Conservation (phyloP, 495 filamentous ascomycete species). For the Podospora fimiseda region DNA sequence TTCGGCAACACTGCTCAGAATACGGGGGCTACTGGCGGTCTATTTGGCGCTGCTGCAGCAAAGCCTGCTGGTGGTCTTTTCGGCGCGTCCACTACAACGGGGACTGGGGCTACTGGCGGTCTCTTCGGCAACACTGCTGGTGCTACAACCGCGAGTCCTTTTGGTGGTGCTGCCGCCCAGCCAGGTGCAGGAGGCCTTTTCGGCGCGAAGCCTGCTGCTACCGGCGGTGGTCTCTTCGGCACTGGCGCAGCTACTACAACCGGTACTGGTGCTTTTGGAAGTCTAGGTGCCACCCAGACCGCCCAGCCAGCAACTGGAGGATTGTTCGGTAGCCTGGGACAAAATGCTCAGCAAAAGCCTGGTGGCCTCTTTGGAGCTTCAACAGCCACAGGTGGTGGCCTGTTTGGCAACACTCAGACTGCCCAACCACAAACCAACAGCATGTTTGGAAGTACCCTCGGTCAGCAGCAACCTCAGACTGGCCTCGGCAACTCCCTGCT, state of each 20-base stretch:
- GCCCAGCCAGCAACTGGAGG: conserved; percentile 42
- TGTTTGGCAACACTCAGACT: conserved; percentile 56
- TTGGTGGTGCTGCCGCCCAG: conserved; percentile 20
- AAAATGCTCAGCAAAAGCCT: conserved; percentile 36
- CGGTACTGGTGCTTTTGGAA: not conserved
- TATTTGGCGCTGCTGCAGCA: conserved; percentile 47
- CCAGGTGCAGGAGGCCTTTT: conserved; percentile 51
- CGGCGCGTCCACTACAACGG: conserved; percentile 34
- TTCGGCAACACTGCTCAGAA: conserved; percentile 28
- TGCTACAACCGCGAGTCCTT: conserved; percentile 4
- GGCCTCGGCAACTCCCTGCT: conserved; percentile 33
- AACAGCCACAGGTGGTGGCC: conserved; percentile 40
- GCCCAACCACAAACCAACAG: conserved; percentile 31
- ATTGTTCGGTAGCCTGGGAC: conserved; percentile 39
- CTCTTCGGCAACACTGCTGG: conserved; percentile 37
- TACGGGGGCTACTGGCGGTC: conserved; percentile 40
- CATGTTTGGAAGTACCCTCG: conserved; percentile 34
- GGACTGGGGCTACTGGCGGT: conserved; percentile 29
- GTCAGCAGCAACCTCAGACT: conserved; percentile 43
- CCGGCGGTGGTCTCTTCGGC: conserved; percentile 49
- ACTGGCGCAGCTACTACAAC: conserved; percentile 12
- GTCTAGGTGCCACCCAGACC: conserved; percentile 45
- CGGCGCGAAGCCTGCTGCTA: conserved; percentile 37
- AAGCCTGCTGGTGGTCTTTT: conserved; percentile 56
- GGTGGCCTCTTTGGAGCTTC: conserved; percentile 37